Percentiles rank a stretch among this genome's conserved stretches.
Evolutionary conservation across 169 alveolate genomes (phyloP).

Genomic region (Eimeria maxima): DNA sequence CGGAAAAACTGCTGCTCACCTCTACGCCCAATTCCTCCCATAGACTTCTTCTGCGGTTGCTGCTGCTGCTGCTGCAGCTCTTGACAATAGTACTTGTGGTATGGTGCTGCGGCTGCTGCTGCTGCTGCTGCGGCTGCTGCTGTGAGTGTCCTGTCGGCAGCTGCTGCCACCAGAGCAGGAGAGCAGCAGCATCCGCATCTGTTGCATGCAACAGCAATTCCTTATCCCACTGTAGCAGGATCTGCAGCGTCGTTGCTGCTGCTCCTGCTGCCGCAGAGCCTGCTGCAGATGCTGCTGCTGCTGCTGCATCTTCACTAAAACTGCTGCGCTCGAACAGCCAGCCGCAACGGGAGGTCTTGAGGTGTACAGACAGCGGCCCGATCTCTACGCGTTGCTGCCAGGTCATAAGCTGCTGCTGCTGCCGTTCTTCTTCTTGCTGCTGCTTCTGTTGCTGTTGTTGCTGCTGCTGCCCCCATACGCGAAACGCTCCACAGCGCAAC

Average conservation of each 20-base stretch:
- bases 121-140: conserved; percentile 60
- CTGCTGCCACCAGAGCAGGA: conserved; percentile 55
- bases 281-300: conserved; percentile 54
- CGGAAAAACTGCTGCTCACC: conserved; percentile 5
- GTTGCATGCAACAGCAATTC: conserved; percentile 70
- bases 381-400: conserved; percentile 23
- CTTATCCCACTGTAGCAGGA: conserved; percentile 41
- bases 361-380: conserved; percentile 67
- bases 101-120: conserved; percentile 54
- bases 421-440: conserved; percentile 12
- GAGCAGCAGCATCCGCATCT: conserved; percentile 54
- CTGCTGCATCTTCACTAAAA: conserved; percentile 2
- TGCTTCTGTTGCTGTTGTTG: conserved; percentile 26
- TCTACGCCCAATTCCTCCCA: conserved; percentile 54
- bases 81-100: neutral
- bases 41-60: conserved; percentile 56
- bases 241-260: conserved; percentile 41
- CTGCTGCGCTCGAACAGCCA: conserved; percentile 4
- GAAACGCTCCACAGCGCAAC: conserved; percentile 64
- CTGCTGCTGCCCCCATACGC: conserved; percentile 21
- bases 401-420: conserved; percentile 10
- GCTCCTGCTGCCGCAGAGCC: conserved; percentile 9
- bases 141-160: conserved; percentile 14
- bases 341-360: conserved; percentile 16
- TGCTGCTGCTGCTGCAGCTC: conserved; percentile 28